Evolutionary conservation across 257 asterid genomes (phyloP).

Genomic region (Gentiana dahurica): DNA sequence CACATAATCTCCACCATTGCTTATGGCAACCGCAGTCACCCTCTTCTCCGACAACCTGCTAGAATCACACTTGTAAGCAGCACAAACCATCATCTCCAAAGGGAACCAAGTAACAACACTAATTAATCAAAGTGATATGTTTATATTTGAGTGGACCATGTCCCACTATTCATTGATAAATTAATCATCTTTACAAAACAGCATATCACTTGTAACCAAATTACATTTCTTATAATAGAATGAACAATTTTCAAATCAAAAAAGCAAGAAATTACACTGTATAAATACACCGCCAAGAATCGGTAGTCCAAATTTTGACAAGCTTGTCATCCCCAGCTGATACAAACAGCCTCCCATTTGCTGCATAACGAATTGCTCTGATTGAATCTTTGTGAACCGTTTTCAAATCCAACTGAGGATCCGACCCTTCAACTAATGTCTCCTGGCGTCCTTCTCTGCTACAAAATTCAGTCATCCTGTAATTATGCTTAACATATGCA

Average conservation of each 20-base stretch:
- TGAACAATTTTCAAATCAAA: background rate
- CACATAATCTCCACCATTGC: constrained; percentile 49
- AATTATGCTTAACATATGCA: background rate
- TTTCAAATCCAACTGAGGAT: constrained; percentile 16
- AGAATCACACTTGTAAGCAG: background rate
- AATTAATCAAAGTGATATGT: no score
- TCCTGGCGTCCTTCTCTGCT: constrained; percentile 45
- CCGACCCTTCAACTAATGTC: constrained; percentile 36
- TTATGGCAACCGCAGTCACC: constrained; percentile 81
- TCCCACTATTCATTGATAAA: no score
- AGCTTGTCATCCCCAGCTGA: constrained; percentile 96
- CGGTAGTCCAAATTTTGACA: constrained; percentile 71
- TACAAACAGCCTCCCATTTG: constrained; percentile 58
- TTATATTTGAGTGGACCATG: no score
- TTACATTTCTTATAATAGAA: no score
- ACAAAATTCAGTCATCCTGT: background rate
- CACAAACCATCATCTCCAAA: background rate
- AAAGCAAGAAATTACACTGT: constrained; percentile 45
- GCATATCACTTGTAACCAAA: no score
- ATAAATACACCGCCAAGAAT: constrained; percentile 61
- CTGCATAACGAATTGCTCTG: constrained; percentile 66
- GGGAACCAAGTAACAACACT: background rate
- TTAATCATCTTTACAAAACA: no score
- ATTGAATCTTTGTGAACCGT: constrained; percentile 52
- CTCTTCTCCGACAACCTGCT: constrained; percentile 82